These are phyloP conservation scores for Russula abietina DNA, from an alignment of 768 basidiomycete genomes.

Conservation along the genomic window DNA sequence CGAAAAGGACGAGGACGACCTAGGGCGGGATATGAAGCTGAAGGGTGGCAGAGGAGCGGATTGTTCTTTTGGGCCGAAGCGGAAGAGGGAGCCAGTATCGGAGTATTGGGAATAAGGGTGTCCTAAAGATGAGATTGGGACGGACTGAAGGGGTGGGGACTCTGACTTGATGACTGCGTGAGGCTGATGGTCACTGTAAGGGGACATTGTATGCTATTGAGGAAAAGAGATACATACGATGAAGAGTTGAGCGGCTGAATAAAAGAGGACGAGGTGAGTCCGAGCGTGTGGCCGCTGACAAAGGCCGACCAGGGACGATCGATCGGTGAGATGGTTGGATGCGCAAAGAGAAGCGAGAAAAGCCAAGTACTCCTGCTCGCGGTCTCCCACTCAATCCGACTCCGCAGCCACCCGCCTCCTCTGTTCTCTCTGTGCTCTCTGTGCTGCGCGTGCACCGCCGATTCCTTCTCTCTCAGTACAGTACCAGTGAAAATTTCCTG, in stretches of 20 bases:
- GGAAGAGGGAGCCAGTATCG: constrained; percentile 22
- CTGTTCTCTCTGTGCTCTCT: too few species aligned
- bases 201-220: constrained; percentile 2
- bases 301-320: background rate
- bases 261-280: constrained; percentile 1
- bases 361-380: too few species aligned
- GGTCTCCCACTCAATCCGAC: background rate
- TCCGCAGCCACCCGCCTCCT: background rate
- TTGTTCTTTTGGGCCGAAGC: constrained; percentile 29
- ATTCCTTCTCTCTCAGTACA: too few species aligned
- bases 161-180: constrained; percentile 22
- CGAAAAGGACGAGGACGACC: constrained; percentile 25
- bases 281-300: background rate
- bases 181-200: background rate
- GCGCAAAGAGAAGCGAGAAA: too few species aligned
- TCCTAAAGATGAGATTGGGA: constrained; percentile 6
- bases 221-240: background rate
- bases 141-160: constrained; percentile 16
- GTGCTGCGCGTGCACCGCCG: too few species aligned
- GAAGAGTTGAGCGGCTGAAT: background rate
- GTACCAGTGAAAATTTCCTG: too few species aligned
- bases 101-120: constrained; percentile 1
- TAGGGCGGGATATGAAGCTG: constrained; percentile 24
- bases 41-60: constrained; percentile 24
- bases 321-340: background rate